Percentiles rank a stretch among this genome's conserved stretches.
phyloP scores from a whole-genome alignment of 768 basidiomycete genomes.

The Psilocybe sp. region DNA sequence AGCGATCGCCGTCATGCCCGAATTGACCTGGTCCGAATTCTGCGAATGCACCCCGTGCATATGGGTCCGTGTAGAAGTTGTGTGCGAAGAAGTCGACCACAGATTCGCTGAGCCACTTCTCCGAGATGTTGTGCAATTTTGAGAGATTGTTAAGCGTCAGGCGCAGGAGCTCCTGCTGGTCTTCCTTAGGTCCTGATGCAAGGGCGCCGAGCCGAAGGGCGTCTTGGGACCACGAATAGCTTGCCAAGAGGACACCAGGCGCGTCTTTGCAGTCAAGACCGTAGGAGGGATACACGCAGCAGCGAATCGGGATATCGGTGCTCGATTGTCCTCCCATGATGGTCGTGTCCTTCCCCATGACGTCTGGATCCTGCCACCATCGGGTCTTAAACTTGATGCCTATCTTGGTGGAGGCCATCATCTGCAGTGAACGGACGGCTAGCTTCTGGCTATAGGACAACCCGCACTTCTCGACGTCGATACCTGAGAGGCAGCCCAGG shows the following conservation, averaged over 20 bases:
- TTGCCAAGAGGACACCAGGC: constrained; percentile 31
- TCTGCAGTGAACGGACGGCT: constrained; percentile 27
- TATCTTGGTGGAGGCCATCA: constrained; percentile 29
- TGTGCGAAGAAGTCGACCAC: constrained; percentile 14
- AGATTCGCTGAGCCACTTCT: constrained; percentile 11
- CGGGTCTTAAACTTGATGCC: constrained; percentile 31
- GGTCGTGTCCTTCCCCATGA: background rate
- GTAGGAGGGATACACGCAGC: constrained; percentile 43
- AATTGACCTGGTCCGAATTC: constrained; percentile 40
- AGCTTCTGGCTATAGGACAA: constrained; percentile 27
- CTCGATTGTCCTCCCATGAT: constrained; percentile 34
- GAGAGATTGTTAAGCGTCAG: constrained; percentile 28
- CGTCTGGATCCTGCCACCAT: constrained; percentile 27
- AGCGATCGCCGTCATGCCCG: constrained; percentile 2
- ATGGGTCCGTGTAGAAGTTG: constrained; percentile 5
- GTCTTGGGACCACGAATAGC: constrained; percentile 39
- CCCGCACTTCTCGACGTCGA: constrained; percentile 21
- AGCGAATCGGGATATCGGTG: constrained; percentile 39
- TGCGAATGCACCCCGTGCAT: constrained; percentile 31
- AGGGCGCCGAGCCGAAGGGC: constrained; percentile 35
- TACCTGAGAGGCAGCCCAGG: constrained; percentile 23
- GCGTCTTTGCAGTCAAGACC: constrained; percentile 22
- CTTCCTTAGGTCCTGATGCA: constrained; percentile 14
- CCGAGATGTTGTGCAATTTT: constrained; percentile 21
- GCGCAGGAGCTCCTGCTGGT: constrained; percentile 19